Evolutionary conservation across 805 yeast species (phyloP).

Genomic region (Lipomyces japonicus): DNA sequence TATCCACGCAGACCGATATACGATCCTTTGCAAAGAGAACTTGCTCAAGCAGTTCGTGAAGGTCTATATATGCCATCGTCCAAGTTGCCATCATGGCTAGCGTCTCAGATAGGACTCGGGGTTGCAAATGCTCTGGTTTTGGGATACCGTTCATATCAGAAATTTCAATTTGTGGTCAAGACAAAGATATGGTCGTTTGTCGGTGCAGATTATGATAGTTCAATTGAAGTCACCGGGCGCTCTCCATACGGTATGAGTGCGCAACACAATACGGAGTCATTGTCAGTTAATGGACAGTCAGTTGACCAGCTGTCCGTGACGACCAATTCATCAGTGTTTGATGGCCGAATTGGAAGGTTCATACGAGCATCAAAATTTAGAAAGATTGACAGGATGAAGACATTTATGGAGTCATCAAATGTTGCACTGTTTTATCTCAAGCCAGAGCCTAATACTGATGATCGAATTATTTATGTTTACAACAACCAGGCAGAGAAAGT

Average conservation of each 20-base stretch:
- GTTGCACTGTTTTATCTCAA: constrained; percentile 18
- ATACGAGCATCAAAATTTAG: not conserved
- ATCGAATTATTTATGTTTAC: constrained; percentile 17
- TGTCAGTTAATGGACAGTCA: not conserved
- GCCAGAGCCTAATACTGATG: constrained; percentile 20
- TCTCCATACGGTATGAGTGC: not conserved
- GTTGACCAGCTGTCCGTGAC: not conserved
- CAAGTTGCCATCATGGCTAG: constrained; percentile 20
- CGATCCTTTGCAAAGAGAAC: not conserved
- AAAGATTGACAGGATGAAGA: not conserved
- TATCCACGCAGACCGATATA: not conserved
- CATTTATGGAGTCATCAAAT: constrained; percentile 6
- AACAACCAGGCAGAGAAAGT: constrained; percentile 25
- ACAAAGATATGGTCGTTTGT: not conserved
- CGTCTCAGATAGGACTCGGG: constrained; percentile 26
- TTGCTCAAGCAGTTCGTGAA: constrained; percentile 4
- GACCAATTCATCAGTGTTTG: no score
- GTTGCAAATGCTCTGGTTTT: constrained; percentile 22
- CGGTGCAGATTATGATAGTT: not conserved
- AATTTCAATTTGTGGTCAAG: constrained; percentile 13
- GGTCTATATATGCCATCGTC: constrained; percentile 21
- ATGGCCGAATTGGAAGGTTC: not conserved
- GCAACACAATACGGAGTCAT: not conserved
- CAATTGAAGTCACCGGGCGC: not conserved
- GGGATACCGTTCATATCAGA: constrained; percentile 23